Percentiles rank a stretch among this genome's conserved stretches.
These are phyloP conservation scores for Daedaleopsis sinensis DNA, from an alignment of 768 basidiomycete genomes.

Conservation along the genomic window DNA sequence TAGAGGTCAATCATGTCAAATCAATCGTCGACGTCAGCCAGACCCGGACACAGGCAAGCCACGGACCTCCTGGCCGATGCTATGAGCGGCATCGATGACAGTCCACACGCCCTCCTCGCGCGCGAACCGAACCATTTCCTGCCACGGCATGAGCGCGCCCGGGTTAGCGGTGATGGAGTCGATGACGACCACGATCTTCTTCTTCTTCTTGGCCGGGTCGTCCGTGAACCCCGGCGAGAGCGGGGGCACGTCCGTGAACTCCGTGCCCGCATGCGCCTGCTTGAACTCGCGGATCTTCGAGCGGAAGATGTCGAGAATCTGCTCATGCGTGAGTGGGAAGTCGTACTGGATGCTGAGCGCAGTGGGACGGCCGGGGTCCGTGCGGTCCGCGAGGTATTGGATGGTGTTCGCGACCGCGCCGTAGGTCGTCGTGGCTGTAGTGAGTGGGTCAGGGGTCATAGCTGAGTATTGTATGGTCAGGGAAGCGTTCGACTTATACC, in stretches of 20 bases:
- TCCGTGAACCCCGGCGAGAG: slow-evolving; percentile 2
- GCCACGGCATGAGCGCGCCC: slow-evolving; percentile 69
- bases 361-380: slow-evolving; percentile 49
- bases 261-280: slow-evolving; percentile 9
- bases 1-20: neutral
- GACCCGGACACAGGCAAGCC: no score
- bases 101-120: slow-evolving; percentile 63
- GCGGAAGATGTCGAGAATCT: slow-evolving; percentile 56
- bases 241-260: slow-evolving; percentile 20
- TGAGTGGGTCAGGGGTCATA: neutral
- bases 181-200: slow-evolving; percentile 67
- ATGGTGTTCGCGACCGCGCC: slow-evolving; percentile 52
- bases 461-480: neutral
- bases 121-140: slow-evolving; percentile 67
- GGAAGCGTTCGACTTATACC: slow-evolving; percentile 9
- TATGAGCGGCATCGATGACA: slow-evolving; percentile 81
- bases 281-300: slow-evolving; percentile 38
- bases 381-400: slow-evolving; percentile 55
- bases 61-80: slow-evolving; percentile 66
- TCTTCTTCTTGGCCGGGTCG: slow-evolving; percentile 20
- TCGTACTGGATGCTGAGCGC: slow-evolving; percentile 56
- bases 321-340: slow-evolving; percentile 50
- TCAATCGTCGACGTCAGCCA: neutral
- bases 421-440: slow-evolving; percentile 48
- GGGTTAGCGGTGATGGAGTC: slow-evolving; percentile 70